Base-by-base conservation (phyloP, 805 yeast species). In the Kluyveromyces aestuarii region DNA sequence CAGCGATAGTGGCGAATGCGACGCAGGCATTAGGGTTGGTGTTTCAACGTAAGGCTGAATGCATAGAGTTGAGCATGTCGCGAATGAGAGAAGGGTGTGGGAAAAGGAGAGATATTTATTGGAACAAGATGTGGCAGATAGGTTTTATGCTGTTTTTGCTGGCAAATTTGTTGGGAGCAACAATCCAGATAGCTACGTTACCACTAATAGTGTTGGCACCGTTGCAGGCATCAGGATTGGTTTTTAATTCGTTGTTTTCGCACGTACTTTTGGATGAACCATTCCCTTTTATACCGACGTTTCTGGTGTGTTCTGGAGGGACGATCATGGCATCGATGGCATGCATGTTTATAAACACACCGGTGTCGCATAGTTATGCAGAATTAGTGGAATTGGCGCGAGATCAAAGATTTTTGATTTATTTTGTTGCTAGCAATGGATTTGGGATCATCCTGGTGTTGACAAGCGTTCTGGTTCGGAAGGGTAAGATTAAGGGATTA, bases 161-260 rank as follows among this genome's bases (percentile, higher is more conserved):
- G 5, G 80, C 95, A 38, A 89, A 88, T 56, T 68, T 89, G 1
- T 68, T 87, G 39, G 96, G 96, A 1, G 83, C 93, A 2, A 72
- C 84, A 17, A 83, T 88, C 27, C 96, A 89, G 66, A 80, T 89
- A 37, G 79, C 93, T 1, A 84, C 96, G 2, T 70, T 88, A 40
- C 96, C 96, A 1, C 69, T 89, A 51, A 82, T 87, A 41, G 75
- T 89, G 2, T 64, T 88, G 50, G 81, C 89, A 21, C 96, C 96
- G 0, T 67, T 88, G 48, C 96, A 88, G 62, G 87, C 95, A 25
- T 79, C 83, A 21, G 96, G 96, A 0, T 72, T 89, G n/a, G 89
- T 88, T 2, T 88, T 89, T 72, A 89, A 89, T 64, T 79, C 93
- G 0, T 64, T 86, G 1, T 77, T 87, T 58, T 86, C 93, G 40